Percentiles rank a stretch among this genome's conserved stretches.
These are phyloP conservation scores for Neolentinus lepideus DNA, from an alignment of 1,284 basidiomycete species.

Conservation along the genomic window DNA sequence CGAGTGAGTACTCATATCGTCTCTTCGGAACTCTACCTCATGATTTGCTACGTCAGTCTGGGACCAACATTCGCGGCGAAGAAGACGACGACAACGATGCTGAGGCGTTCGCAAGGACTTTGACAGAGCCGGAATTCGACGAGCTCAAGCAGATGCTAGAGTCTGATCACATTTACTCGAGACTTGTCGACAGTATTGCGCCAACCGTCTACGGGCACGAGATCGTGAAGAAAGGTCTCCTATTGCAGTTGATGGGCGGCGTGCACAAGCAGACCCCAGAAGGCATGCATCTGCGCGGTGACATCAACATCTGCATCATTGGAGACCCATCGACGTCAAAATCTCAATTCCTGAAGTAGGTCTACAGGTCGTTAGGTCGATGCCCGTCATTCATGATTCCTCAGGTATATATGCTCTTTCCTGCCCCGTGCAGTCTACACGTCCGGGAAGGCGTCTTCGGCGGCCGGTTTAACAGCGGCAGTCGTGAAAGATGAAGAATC, in stretches of 20 bases:
- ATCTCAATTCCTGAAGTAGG: slow-evolving; percentile 96
- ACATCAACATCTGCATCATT: slow-evolving; percentile 98
- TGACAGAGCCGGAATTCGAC: slow-evolving; percentile 93
- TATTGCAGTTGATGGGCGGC: slow-evolving; percentile 99
- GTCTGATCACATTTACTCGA: slow-evolving; percentile 89
- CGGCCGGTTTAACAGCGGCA: slow-evolving; percentile 97
- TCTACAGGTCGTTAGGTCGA: slow-evolving; percentile 6
- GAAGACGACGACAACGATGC: slow-evolving; percentile 73
- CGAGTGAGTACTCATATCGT: slow-evolving; percentile 45
- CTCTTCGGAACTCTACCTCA: not conserved
- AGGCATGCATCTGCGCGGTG: slow-evolving; percentile 95
- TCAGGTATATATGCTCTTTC: slow-evolving; percentile 98
- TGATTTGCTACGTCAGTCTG: slow-evolving; percentile 38
- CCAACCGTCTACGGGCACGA: slow-evolving; percentile 99
- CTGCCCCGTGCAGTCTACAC: slow-evolving; percentile 98
- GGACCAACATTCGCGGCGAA: slow-evolving; percentile 84
- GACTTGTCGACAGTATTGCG: slow-evolving; percentile 91
- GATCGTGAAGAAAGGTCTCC: slow-evolving; percentile 95
- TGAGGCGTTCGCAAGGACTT: slow-evolving; percentile 77
- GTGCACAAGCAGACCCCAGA: slow-evolving; percentile 97
- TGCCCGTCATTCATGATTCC: not conserved
- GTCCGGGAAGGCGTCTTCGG: slow-evolving; percentile 97
- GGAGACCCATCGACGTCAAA: slow-evolving; percentile 97
- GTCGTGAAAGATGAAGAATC: slow-evolving; percentile 99
- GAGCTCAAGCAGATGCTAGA: slow-evolving; percentile 94